A percentile compares a stretch with the other conserved stretches of the same genome.
phyloP scores from a whole-genome alignment of 2,329 filamentous ascomycete genomes.

The Neofusicoccum sp. region DNA sequence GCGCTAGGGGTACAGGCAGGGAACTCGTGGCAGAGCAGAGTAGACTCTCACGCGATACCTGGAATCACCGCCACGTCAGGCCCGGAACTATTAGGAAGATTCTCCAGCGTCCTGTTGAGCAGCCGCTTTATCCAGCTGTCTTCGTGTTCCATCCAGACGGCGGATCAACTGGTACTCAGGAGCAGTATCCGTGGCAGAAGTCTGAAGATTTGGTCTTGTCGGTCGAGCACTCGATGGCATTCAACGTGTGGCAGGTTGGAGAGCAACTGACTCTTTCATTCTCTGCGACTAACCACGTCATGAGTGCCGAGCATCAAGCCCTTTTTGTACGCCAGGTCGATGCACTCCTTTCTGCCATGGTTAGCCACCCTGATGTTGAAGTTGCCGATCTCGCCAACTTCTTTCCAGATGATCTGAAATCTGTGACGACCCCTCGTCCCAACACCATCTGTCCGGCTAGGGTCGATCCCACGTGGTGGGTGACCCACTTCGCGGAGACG shows the following conservation, averaged over 20 bases:
- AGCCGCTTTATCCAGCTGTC: conserved; percentile 36
- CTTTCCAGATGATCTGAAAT: conserved; percentile 50
- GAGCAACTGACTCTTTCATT: conserved; percentile 31
- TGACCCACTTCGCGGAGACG: conserved; percentile 61
- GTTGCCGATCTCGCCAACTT: conserved; percentile 29
- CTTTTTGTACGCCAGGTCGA: conserved; percentile 36
- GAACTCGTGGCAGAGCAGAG: conserved; percentile 32
- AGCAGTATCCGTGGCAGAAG: conserved; percentile 31
- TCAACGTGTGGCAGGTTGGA: conserved; percentile 38
- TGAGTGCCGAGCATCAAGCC: conserved; percentile 32
- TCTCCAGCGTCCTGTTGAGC: conserved; percentile 29
- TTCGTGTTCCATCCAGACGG: conserved; percentile 37
- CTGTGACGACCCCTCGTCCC: conserved; percentile 63
- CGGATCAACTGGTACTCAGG: background rate
- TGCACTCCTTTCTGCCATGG: conserved; percentile 33
- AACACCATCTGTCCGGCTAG: conserved; percentile 59
- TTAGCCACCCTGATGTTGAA: conserved; percentile 31
- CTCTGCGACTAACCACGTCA: conserved; percentile 29
- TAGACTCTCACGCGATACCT: conserved; percentile 30
- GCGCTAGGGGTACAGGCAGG: conserved; percentile 28
- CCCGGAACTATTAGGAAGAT: conserved; percentile 34
- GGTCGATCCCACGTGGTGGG: conserved; percentile 70
- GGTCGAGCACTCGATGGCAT: conserved; percentile 46
- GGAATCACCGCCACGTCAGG: conserved; percentile 34
- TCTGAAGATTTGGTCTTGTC: conserved; percentile 38